phyloP scores from a whole-genome alignment of 495 filamentous ascomycete species.

The Penicillium psychrofluorescens region DNA sequence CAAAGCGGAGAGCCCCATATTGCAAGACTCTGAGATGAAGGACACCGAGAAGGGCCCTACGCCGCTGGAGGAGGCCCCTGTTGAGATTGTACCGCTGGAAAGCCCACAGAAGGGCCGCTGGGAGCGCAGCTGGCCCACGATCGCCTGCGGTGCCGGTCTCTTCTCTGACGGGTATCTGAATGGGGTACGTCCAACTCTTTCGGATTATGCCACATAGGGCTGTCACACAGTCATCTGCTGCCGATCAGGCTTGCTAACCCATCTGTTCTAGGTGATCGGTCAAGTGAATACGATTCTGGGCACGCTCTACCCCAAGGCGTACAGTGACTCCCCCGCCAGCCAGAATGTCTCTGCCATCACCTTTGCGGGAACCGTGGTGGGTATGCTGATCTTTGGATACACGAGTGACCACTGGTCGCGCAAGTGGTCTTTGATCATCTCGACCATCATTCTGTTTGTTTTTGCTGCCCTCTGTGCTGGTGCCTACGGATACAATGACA shows the following conservation, averaged over 20 bases:
- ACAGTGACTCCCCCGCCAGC: slow-evolving; percentile 56
- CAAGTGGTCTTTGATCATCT: slow-evolving; percentile 71
- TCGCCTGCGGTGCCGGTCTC: slow-evolving; percentile 82
- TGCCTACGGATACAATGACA: slow-evolving; percentile 62
- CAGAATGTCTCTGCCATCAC: slow-evolving; percentile 70
- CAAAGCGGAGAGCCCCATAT: not conserved
- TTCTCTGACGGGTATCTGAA: slow-evolving; percentile 92
- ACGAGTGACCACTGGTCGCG: slow-evolving; percentile 77
- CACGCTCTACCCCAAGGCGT: slow-evolving; percentile 55
- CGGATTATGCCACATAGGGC: too few species aligned
- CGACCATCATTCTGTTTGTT: slow-evolving; percentile 73
- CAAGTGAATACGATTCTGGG: slow-evolving; percentile 66
- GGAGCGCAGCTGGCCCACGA: slow-evolving; percentile 57
- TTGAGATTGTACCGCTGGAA: slow-evolving; percentile 29
- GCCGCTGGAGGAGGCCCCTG: slow-evolving; percentile 4
- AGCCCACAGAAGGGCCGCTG: slow-evolving; percentile 40
- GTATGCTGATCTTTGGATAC: slow-evolving; percentile 77
- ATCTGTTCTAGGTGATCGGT: slow-evolving; percentile 61
- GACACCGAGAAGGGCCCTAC: slow-evolving; percentile 8
- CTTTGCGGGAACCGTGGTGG: slow-evolving; percentile 84
- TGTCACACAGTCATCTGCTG: too few species aligned
- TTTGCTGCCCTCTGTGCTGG: slow-evolving; percentile 75
- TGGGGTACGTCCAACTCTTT: slow-evolving; percentile 39
- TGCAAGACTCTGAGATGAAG: slow-evolving; percentile 4
- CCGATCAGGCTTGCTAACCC: slow-evolving; percentile 1